Evolutionary conservation across 1,284 basidiomycete genomes (phyloP).

Genomic region (Malassezia restricta): DNA sequence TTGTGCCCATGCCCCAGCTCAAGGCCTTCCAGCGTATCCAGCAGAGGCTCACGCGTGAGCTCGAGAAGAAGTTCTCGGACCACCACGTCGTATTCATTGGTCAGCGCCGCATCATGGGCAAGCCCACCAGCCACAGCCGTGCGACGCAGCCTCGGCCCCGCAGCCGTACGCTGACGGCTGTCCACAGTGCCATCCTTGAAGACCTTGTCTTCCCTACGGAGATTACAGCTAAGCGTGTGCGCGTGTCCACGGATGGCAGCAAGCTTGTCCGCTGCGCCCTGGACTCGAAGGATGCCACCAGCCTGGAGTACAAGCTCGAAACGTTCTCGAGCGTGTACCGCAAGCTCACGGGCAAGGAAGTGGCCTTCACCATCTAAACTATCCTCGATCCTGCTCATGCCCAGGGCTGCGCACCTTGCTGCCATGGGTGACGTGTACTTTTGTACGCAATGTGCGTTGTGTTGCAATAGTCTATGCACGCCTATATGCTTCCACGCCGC

Average conservation of each 20-base stretch:
- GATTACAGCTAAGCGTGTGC: constrained; percentile 95
- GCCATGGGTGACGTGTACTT: neutral
- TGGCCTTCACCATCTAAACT: constrained; percentile 48
- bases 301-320: constrained; percentile 98
- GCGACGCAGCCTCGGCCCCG: constrained; percentile 93
- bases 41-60: constrained; percentile 87
- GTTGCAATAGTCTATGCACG: neutral
- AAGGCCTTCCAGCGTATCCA: constrained; percentile 99
- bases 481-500: neutral
- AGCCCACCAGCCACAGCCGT: constrained; percentile 84
- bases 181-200: constrained; percentile 96
- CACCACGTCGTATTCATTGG: constrained; percentile 97
- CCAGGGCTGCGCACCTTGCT: neutral
- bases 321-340: constrained; percentile 90
- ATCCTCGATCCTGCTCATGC: too few relatives aligned
- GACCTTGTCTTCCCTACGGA: constrained; percentile 98
- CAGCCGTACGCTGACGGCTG: constrained; percentile 87
- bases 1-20: constrained; percentile 91
- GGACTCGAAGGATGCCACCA: constrained; percentile 94
- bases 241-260: constrained; percentile 48
- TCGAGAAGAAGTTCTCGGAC: constrained; percentile 99
- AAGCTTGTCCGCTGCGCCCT: constrained; percentile 56
- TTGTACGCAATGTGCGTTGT: neutral
- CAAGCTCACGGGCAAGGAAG: constrained; percentile 84
- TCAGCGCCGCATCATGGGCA: constrained; percentile 95